Base-by-base conservation (phyloP, 768 basidiomycete species). In the Boletus vinaceobasis region DNA sequence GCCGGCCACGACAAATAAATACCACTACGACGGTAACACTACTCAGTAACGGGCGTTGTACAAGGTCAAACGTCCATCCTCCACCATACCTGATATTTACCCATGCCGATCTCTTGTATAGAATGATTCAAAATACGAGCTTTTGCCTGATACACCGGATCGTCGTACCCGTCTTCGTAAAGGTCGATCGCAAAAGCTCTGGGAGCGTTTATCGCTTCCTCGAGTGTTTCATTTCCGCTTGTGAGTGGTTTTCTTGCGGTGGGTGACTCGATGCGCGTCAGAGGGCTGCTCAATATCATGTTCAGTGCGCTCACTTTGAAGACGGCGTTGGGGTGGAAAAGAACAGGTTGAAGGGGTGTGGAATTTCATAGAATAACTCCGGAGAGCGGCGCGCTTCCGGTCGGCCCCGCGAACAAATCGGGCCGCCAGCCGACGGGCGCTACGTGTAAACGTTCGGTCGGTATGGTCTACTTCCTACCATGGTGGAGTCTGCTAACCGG, bases 101-200 rank as follows among this genome's bases (percentile, higher is more conserved):
- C 82, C 79, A 83, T 82, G 2, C 81, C 81, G 19, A 83, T 79
- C 33, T 79, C 77, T 61, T 79, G 78, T 42, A 82, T 72, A 5
- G 77, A 73, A 38, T 69, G 68, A 44, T 78, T 79, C 52, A 82
- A 53, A 32, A 81, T 62, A 26, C 69, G 68, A 1, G 81, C 80
- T 60, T 82, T 82, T 0, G 75, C 77, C 43, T 71, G 73, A 55
- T 82, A 82, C 9, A 79, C 70, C 0, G 75, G 79, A 53, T 82
- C 79, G 19, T 67, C 55, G 43, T 73, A 70, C 10, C 59, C 74
- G 7, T 71, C 74, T 26, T 66, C 64, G 52, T 73, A 70, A 7
- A 74, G 63, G 54, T 75, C 71, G 31, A 36, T 42, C 2, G 48
- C 26, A 38, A 36, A 52, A 26, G 50, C 43, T 2, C 36, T 54